phyloP scores from a whole-genome alignment of 306 rosid genomes.

The Castanospermum australe region DNA sequence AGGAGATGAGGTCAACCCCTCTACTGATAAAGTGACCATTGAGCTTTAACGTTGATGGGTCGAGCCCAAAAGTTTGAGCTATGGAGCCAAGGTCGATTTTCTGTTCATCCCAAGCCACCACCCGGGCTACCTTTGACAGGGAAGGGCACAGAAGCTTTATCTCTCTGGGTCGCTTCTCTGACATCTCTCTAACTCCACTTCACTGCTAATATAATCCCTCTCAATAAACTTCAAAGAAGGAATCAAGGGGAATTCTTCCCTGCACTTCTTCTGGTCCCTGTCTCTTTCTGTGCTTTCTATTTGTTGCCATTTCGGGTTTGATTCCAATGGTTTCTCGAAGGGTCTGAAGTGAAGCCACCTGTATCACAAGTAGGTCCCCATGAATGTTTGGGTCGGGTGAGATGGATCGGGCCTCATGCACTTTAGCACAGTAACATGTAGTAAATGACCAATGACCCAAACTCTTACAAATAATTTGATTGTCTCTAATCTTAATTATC shows the following conservation, averaged over 20 bases:
- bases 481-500: no score
- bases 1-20: slow-evolving; percentile 60
- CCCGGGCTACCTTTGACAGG: slow-evolving; percentile 30
- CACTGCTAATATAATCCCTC: background rate
- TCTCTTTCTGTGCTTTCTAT: background rate
- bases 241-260: background rate
- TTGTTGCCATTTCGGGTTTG: background rate
- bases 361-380: background rate
- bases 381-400: background rate
- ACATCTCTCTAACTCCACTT: background rate
- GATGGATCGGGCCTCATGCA: background rate
- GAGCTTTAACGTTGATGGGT: slow-evolving; percentile 67
- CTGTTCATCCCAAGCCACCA: slow-evolving; percentile 44
- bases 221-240: no score
- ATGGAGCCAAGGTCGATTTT: slow-evolving; percentile 72
- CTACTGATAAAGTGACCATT: slow-evolving; percentile 75
- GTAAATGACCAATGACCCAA: no score
- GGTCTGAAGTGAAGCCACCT: background rate
- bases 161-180: slow-evolving; percentile 29
- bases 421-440: background rate
- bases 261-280: no score
- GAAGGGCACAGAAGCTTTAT: slow-evolving; percentile 61
- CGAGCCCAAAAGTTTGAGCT: slow-evolving; percentile 57
- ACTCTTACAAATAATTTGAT: no score
- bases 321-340: slow-evolving; percentile 45